Conservation (phyloP, 2,329 filamentous ascomycete species). For the Shiraia sp. region DNA sequence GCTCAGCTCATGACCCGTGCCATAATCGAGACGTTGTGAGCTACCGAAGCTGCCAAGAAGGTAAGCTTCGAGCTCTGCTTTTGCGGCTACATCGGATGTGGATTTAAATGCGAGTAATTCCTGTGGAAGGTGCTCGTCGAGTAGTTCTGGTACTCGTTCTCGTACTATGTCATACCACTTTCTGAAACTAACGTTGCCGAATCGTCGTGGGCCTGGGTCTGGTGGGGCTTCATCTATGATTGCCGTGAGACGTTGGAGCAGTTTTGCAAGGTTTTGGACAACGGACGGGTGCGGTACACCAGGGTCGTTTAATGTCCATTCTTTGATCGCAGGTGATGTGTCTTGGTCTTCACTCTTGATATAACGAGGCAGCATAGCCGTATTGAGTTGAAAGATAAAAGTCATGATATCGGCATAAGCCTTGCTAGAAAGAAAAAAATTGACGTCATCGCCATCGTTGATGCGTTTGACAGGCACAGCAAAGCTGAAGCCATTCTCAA, state of each 20-base stretch:
- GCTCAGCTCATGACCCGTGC: conserved; percentile 92
- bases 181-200: conserved; percentile 89
- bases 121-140: conserved; percentile 60
- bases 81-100: conserved; percentile 49
- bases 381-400: conserved; percentile 89
- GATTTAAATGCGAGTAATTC: conserved; percentile 48
- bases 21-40: conserved; percentile 87
- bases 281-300: conserved; percentile 57
- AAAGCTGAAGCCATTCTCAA: conserved; percentile 54
- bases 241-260: conserved; percentile 67
- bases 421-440: conserved; percentile 75
- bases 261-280: conserved; percentile 65
- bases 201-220: conserved; percentile 81
- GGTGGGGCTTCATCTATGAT: conserved; percentile 81
- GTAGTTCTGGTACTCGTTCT: conserved; percentile 59
- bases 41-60: conserved; percentile 87
- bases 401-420: conserved; percentile 86
- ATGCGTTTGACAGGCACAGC: conserved; percentile 76
- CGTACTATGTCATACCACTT: conserved; percentile 77
- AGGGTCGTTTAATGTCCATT: conserved; percentile 54
- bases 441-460: conserved; percentile 80
- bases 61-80: conserved; percentile 75
- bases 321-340: conserved; percentile 49
- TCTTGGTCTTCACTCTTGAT: conserved; percentile 39
- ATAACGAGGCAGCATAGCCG: conserved; percentile 76